A percentile compares a stretch with the other conserved stretches of the same genome.
phyloP scores from a whole-genome alignment of 2,329 filamentous ascomycete species.

The Metarhizium brunneum region DNA sequence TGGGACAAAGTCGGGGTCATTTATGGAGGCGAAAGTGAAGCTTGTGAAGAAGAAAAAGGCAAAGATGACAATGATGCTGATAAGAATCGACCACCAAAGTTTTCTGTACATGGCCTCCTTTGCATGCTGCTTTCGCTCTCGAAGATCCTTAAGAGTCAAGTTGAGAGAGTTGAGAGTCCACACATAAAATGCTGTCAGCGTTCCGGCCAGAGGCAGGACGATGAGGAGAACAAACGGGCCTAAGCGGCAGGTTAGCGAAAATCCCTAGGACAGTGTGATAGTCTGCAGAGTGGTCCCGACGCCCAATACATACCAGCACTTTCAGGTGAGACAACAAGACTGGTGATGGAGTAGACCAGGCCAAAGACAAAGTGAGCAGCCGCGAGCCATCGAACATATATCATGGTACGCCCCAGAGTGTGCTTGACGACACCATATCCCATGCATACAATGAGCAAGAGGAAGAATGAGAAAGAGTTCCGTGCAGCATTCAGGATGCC shows the following conservation, averaged over 20 bases:
- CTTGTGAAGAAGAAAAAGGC: constrained; percentile 98
- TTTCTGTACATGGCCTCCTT: constrained; percentile 97
- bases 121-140: constrained; percentile 83
- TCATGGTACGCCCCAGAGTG: constrained; percentile 85
- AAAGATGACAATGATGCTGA: constrained; percentile 90
- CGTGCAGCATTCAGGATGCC: constrained; percentile 85
- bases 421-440: constrained; percentile 97
- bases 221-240: constrained; percentile 88
- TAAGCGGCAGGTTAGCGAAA: constrained; percentile 18
- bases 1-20: constrained; percentile 82
- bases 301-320: constrained; percentile 49
- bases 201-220: constrained; percentile 83
- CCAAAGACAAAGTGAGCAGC: constrained; percentile 92
- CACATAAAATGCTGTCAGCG: constrained; percentile 92
- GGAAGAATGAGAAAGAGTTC: constrained; percentile 97
- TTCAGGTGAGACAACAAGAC: constrained; percentile 80
- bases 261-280: background rate
- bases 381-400: constrained; percentile 83
- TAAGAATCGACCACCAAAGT: constrained; percentile 94
- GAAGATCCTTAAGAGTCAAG: constrained; percentile 90
- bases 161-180: constrained; percentile 97
- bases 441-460: constrained; percentile 97
- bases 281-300: background rate
- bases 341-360: constrained; percentile 84
- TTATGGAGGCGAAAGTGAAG: constrained; percentile 81